A percentile compares a stretch with the other conserved stretches of the same genome.
phyloP scores from a whole-genome alignment of 208 protist genomes.

The Naegleria lovaniensis region DNA sequence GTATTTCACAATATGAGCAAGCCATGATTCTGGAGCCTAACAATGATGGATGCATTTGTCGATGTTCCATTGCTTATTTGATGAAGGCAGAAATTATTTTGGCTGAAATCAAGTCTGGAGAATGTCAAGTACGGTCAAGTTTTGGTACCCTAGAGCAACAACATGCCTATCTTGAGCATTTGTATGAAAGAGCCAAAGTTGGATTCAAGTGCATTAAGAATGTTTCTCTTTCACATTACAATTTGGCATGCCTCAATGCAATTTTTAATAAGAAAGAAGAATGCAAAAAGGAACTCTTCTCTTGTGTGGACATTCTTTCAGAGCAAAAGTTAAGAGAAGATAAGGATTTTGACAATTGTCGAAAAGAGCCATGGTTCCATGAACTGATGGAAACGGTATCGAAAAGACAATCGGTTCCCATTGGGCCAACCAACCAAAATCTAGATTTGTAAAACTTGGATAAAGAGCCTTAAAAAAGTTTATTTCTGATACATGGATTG shows the following conservation, averaged over 20 bases:
- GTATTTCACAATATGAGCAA: neutral
- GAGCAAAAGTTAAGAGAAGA: conserved; percentile 10
- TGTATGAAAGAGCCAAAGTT: neutral
- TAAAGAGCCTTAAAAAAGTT: neutral
- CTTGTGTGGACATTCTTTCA: neutral
- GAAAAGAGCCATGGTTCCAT: neutral
- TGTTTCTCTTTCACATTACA: neutral
- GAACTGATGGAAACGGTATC: neutral
- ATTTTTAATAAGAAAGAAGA: neutral
- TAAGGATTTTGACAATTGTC: neutral
- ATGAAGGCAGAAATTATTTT: conserved; percentile 15
- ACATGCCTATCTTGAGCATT: neutral
- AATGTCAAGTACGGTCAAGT: neutral
- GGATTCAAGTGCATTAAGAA: neutral
- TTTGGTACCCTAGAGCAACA: neutral
- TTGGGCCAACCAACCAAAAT: neutral
- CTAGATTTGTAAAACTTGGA: neutral
- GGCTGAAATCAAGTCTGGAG: neutral
- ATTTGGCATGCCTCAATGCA: neutral
- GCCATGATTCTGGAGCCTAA: conserved; percentile 6
- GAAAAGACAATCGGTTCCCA: neutral
- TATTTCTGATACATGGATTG: no score
- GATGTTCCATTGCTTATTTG: neutral
- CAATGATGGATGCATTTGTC: conserved; percentile 15
- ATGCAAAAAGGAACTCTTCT: neutral